A percentile compares a stretch with the other conserved stretches of the same genome.
Evolutionary conservation across 108 stramenopile species (phyloP).

Genomic region (Cyclotella distinguenda): DNA sequence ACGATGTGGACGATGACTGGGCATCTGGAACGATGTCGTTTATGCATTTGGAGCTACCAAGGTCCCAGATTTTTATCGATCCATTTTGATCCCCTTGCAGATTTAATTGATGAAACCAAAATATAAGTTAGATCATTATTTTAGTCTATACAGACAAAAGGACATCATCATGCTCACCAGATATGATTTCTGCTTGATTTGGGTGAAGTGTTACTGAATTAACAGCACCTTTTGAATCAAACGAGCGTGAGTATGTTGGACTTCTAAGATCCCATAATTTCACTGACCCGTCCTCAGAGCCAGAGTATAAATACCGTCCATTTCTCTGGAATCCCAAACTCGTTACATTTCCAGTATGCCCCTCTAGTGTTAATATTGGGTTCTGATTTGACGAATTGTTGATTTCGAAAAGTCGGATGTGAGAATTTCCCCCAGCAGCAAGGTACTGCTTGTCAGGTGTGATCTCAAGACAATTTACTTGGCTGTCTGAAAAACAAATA

Average conservation of each 20-base stretch:
- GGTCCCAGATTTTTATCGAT: slow-evolving; percentile 83
- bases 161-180: slow-evolving; percentile 46
- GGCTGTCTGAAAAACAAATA: slow-evolving; percentile 89
- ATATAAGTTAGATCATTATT: neutral
- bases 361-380: slow-evolving; percentile 79
- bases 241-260: slow-evolving; percentile 84
- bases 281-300: slow-evolving; percentile 84
- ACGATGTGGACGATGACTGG: slow-evolving; percentile 40
- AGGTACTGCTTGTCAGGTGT: slow-evolving; percentile 94
- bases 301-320: slow-evolving; percentile 89
- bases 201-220: slow-evolving; percentile 92
- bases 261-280: slow-evolving; percentile 94
- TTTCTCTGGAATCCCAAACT: slow-evolving; percentile 96
- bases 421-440: slow-evolving; percentile 96
- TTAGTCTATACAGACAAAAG: too few species aligned
- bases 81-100: slow-evolving; percentile 91
- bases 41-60: slow-evolving; percentile 68
- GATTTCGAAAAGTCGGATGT: slow-evolving; percentile 90
- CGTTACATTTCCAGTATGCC: slow-evolving; percentile 90
- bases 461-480: slow-evolving; percentile 94
- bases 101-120: neutral
- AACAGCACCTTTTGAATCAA: slow-evolving; percentile 86
- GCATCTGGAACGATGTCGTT: slow-evolving; percentile 72
- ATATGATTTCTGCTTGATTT: slow-evolving; percentile 92
- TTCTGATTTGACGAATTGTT: slow-evolving; percentile 57